These are phyloP conservation scores for Lepidium aucheri DNA, from an alignment of 345 rosid genomes.

Conservation along the genomic window DNA sequence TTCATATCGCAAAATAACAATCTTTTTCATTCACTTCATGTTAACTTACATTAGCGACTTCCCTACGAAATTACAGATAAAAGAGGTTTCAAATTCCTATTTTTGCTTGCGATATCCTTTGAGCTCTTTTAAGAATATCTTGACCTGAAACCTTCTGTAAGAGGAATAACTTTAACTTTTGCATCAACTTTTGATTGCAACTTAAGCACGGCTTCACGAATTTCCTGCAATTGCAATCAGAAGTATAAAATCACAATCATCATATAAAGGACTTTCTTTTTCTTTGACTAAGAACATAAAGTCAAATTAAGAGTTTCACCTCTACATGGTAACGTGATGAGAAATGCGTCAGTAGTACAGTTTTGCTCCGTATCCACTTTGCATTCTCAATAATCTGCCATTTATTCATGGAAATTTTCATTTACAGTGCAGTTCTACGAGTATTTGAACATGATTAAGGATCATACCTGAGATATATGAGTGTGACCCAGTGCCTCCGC, in stretches of 20 bases:
- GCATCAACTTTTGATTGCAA: slow-evolving; percentile 55
- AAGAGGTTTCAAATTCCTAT: neutral
- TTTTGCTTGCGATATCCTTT: neutral
- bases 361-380: slow-evolving; percentile 79
- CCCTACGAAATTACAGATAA: slow-evolving; percentile 1
- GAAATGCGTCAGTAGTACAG: slow-evolving; percentile 76
- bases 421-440: neutral
- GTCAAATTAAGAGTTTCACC: slow-evolving; percentile 37
- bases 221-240: slow-evolving; percentile 48
- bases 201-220: slow-evolving; percentile 59
- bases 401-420: neutral
- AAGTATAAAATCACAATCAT: neutral
- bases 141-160: slow-evolving; percentile 93
- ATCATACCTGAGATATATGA: slow-evolving; percentile 69
- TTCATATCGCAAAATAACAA: neutral
- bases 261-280: too few relatives aligned
- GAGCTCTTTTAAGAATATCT: slow-evolving; percentile 26
- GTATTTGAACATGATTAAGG: neutral
- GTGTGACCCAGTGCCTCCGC: slow-evolving; percentile 78
- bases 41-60: neutral
- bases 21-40: neutral
- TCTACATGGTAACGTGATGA: slow-evolving; percentile 81
- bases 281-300: neutral
- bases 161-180: slow-evolving; percentile 71
- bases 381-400: slow-evolving; percentile 78